Evolutionary conservation across 2,329 filamentous ascomycete genomes (phyloP), one percentile per base, ranked within the genome.

Genomic region (Xylariaceae sp.): DNA sequence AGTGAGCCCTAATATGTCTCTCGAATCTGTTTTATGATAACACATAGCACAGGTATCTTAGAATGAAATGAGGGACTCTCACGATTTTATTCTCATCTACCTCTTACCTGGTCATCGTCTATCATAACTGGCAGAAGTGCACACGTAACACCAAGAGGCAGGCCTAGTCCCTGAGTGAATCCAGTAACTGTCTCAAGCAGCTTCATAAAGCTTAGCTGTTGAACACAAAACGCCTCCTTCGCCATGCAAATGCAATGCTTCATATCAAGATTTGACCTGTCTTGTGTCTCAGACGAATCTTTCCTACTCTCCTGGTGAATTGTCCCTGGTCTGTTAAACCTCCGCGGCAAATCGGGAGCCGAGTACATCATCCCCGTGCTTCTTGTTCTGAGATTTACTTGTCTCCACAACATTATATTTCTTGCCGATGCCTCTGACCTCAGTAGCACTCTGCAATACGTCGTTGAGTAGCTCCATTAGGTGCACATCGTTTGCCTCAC

Each of bases 401-500:
- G 63, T 49, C 59, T 89, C 87, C 11, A 90, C 76, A 11, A 87
- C 74, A 28, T 77, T 73, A 64, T 88, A 91, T 74, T 93, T 96
- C 68, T 86, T 87, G 39, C 92, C 91, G 1, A 94, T 77, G 44
- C 91, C 87, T 51, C 89, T 85, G 21, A 90, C 87, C 29, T 86
- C 84, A 53, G 85, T 84, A 17, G 93, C 81, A 59, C 87, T 90
- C 61, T 89, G 84, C 62, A 93, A 87, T 26, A 97, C 82, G 19
- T 85, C 82, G 40, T 90, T 88, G 7, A 98, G 82, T 2, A 98
- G 78, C 4, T 85, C 84, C 46, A 96, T 83, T 2, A 97, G 82
- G 52, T 88, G 82, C 24, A 96, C 92, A 67, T 98, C 92, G 68
- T 96, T 95, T 59, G 87, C 82, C 75, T 96, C 90, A 50, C 89